Base-by-base conservation (phyloP, 305 asterid species). In the Fraxinus dipetala region DNA sequence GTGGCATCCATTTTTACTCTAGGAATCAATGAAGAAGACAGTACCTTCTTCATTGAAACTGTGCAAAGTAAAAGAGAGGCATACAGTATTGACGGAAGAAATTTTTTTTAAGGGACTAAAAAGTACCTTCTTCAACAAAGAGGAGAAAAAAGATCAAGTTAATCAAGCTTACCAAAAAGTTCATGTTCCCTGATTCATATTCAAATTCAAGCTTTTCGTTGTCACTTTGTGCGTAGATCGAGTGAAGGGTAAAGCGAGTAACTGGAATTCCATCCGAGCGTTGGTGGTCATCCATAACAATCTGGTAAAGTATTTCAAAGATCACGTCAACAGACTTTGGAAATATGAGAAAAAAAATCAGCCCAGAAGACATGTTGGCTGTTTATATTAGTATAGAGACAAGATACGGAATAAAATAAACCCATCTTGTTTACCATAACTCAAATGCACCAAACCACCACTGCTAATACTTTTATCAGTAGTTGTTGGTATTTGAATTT, bases 251-350 rank as follows among this genome's bases (percentile, higher is more conserved):
- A 87, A 94, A 93, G 81, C 91, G 90, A 6, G 98, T 93, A 56
- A 93, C 98, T 0, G 99, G 98, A 77, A 96, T 96, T 81, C 98
- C 99, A 91, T 96, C 99, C 13, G 93, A 84, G 22, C 97, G 91
- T 84, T 91, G 98, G 88, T 94, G 99, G 87, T 96, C 98, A 86
- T 94, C 99, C 98, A 96, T 94, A 75, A 93, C 95, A 87, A 96
- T 94, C 99, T 96, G 96, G 36, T 40, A 69, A 84, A 84, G 78
- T 82, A 86, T 82, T 84, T 82, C 69, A 38, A 77, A 31, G 38
- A 69, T 69, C 40, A 69, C 38, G 13, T 69, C 20, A 69, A 56
- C 40, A 30, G n/a, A 30, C 22, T 69, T 69, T 5, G 22, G 40
- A 30, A 69, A 30, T 30, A 69, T 69, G 75, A 30, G 75, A 35